Evolutionary conservation across 768 basidiomycete genomes (phyloP), one percentile per base, ranked within the genome.

Genomic region (Hygrophorus russula): DNA sequence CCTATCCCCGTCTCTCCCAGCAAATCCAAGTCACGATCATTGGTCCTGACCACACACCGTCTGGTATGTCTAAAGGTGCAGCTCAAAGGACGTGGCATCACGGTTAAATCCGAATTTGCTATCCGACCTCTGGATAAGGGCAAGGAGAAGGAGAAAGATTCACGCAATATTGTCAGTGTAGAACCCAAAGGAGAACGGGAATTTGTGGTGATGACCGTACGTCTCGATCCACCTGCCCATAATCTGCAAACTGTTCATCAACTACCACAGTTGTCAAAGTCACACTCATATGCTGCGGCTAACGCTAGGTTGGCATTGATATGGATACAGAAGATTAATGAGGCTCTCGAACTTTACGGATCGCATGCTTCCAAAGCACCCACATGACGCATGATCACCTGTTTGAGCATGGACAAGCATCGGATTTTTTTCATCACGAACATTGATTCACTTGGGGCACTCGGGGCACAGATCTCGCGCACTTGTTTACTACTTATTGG

Each of bases 201-300:
- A 53, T 79, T 82, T 53, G 69, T 74, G 12, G 66, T 82, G 29
- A 58, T 78, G 50, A 77, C 78, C 33, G 80, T 82, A 47, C 54
- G 76, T 50, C 13, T 39, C n/a, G 13, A 19, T 31, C 8, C 10
- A 18, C 12, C 3, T 35, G 28, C 28, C 4, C 32, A 41, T 41
- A n/a, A 46, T 44, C 18, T 47, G 13, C 18, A 24, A 24, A 24
- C 24, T n/a, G 30, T 2, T 17, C 32, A 10, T 15, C 15, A 12
- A 12, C 20, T 34, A 46, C 38, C 42, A 13, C 46, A 78, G 76
- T 59, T 68, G 15, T 61, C 69, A 5, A 77, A 70, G 52, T 66
- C 62, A 20, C 65, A 64, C 46, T 60, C 61, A 15, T 74, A 70
- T 49, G 67, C 67, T 15, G 63, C 67, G 5, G 55, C 57, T 42